phyloP scores from a whole-genome alignment of 2,329 filamentous ascomycete species.

The Penicillium sp. region DNA sequence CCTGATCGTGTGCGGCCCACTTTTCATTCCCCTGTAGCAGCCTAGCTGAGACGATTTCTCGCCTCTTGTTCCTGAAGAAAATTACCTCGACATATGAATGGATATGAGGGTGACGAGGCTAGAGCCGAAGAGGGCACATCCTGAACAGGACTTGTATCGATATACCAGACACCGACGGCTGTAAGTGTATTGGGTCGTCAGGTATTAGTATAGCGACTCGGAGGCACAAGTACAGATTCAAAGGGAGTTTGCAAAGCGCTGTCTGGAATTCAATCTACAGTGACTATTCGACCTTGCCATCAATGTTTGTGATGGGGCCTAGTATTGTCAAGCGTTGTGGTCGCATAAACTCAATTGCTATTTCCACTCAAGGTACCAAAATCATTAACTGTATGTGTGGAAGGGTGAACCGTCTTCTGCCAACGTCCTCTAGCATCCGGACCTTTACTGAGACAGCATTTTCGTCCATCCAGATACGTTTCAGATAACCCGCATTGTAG shows the following conservation, averaged over 20 bases:
- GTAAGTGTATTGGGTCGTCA: slow-evolving; percentile 8
- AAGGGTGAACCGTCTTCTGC: slow-evolving; percentile 25
- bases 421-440: slow-evolving; percentile 31
- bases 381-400: slow-evolving; percentile 32
- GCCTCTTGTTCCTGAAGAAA: too few species aligned
- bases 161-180: slow-evolving; percentile 23
- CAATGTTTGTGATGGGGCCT: slow-evolving; percentile 27
- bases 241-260: slow-evolving; percentile 32
- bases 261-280: slow-evolving; percentile 31
- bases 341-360: background rate
- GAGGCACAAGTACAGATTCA: slow-evolving; percentile 20
- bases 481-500: slow-evolving; percentile 29
- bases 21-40: too few species aligned
- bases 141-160: slow-evolving; percentile 18
- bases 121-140: too few species aligned
- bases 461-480: slow-evolving; percentile 29
- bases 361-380: slow-evolving; percentile 23
- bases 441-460: slow-evolving; percentile 31
- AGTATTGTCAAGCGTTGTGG: slow-evolving; percentile 25
- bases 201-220: background rate
- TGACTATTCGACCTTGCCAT: slow-evolving; percentile 29
- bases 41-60: too few species aligned
- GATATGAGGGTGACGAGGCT: too few species aligned
- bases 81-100: too few species aligned
- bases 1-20: too few species aligned